A percentile compares a stretch with the other conserved stretches of the same genome.
Conservation (phyloP, 441 rosid species). For the Arabidopsis hybrid region DNA sequence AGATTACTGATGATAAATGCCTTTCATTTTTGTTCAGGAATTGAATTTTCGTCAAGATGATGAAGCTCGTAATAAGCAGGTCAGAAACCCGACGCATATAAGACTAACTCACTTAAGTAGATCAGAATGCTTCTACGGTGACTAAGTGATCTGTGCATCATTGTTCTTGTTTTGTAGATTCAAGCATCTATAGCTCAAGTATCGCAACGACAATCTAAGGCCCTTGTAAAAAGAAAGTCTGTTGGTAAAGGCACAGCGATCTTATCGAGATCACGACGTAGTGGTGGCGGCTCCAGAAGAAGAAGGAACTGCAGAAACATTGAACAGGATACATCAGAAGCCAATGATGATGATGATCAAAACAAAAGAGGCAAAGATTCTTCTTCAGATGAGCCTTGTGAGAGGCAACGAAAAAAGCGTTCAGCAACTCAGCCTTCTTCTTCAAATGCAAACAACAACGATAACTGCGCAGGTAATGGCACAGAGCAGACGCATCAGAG, state of each 20-base stretch:
- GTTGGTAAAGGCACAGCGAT: constrained; percentile 55
- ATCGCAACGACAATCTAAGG: constrained; percentile 69
- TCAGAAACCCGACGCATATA: constrained; percentile 38
- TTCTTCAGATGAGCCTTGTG: constrained; percentile 78
- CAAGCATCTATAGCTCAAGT: constrained; percentile 80
- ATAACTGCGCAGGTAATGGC: constrained; percentile 54
- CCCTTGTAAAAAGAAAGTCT: constrained; percentile 60
- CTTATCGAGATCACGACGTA: constrained; percentile 55
- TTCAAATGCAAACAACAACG: constrained; percentile 54
- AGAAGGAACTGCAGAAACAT: constrained; percentile 52
- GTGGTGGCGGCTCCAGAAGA: constrained; percentile 48
- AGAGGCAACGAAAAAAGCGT: constrained; percentile 66
- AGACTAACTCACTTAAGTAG: constrained; percentile 2
- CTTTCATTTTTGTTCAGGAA: constrained; percentile 54
- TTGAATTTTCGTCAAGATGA: constrained; percentile 74
- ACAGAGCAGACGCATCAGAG: constrained; percentile 46
- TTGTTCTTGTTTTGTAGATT: constrained; percentile 53
- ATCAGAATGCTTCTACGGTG: constrained; percentile 8
- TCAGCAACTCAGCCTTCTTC: constrained; percentile 58
- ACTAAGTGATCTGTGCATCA: constrained; percentile 8
- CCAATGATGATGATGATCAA: constrained; percentile 57
- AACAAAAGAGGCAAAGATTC: constrained; percentile 75
- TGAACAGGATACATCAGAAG: constrained; percentile 60
- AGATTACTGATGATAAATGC: constrained; percentile 17
- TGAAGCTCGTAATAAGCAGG: constrained; percentile 73